Conservation (phyloP, 305 asterid genomes). For the Striga hermonthica region DNA sequence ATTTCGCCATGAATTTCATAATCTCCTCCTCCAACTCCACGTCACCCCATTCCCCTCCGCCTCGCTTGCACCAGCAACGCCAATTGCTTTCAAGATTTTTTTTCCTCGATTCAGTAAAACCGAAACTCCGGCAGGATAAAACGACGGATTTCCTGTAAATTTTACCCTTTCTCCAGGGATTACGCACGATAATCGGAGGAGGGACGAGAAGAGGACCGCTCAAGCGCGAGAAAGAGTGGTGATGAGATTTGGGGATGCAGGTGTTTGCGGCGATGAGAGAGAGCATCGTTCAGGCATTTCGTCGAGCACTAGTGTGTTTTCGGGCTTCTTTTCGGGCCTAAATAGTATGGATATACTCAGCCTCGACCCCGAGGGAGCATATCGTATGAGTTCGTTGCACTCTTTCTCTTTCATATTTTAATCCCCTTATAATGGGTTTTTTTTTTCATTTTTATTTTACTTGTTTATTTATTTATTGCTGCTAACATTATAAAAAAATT, state of each 20-base stretch:
- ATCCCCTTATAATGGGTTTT: too few relatives aligned
- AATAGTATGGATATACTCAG: too few relatives aligned
- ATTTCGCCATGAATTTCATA: conserved; percentile 72
- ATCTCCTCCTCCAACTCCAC: conserved; percentile 66
- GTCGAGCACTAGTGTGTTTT: conserved; percentile 44
- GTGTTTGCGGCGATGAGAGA: conserved; percentile 37
- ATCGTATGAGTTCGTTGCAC: too few relatives aligned
- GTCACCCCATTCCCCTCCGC: conserved; percentile 67
- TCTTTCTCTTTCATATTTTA: too few relatives aligned
- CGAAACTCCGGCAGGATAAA: conserved; percentile 21
- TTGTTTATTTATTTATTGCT: conserved; percentile 12
- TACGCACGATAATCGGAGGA: conserved; percentile 13
- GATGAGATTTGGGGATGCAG: conserved; percentile 31
- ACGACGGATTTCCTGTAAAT: conserved; percentile 11
- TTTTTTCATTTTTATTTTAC: background rate
- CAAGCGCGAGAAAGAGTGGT: conserved; percentile 28
- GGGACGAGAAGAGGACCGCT: conserved; percentile 28
- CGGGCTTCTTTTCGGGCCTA: too few relatives aligned
- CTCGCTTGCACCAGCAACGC: conserved; percentile 43
- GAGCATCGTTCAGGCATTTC: conserved; percentile 88
- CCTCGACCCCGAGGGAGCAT: too few relatives aligned
- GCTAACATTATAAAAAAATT: too few relatives aligned
- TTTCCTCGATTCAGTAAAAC: conserved; percentile 33
- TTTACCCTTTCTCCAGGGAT: conserved; percentile 27
- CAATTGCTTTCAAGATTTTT: conserved; percentile 30